These are phyloP conservation scores for Diaporthe aspalathi DNA, from an alignment of 2,329 filamentous ascomycete species.

Conservation along the genomic window DNA sequence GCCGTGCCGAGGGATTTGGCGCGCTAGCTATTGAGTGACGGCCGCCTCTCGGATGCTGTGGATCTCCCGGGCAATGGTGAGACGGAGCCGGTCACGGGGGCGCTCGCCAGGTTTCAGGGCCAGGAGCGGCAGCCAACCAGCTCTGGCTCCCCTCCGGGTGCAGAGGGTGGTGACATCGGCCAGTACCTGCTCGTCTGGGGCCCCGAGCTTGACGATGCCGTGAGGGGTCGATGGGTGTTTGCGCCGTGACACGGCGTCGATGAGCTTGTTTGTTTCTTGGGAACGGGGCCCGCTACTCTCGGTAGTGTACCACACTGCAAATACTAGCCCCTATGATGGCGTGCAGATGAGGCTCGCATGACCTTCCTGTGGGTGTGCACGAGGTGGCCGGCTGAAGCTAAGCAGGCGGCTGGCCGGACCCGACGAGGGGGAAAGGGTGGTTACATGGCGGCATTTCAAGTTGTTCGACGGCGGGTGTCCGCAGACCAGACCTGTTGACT, in stretches of 20 bases:
- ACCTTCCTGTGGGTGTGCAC: constrained; percentile 6
- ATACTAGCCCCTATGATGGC: constrained; percentile 2
- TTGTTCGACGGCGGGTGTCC: background rate
- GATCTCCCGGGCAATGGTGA: constrained; percentile 14
- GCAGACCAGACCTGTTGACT: background rate
- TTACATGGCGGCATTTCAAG: constrained; percentile 3
- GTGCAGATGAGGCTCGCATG: constrained; percentile 26
- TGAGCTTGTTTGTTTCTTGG: background rate
- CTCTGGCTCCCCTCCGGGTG: background rate
- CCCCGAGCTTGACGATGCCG: background rate
- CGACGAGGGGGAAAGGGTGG: background rate
- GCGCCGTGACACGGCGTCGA: background rate
- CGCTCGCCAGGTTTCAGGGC: constrained; percentile 21
- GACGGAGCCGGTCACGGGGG: constrained; percentile 3
- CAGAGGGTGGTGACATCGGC: constrained; percentile 4
- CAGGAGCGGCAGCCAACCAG: constrained; percentile 3
- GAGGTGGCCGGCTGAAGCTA: background rate
- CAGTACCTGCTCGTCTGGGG: background rate
- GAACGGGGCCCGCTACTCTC: background rate
- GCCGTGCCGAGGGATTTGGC: background rate
- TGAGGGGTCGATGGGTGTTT: background rate
- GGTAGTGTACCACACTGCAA: constrained; percentile 17
- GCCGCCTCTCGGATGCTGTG: constrained; percentile 5
- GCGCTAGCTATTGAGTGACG: background rate
- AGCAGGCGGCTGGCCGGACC: background rate